Base-by-base conservation (phyloP, 495 filamentous ascomycete species). In the Aspergillus incahuasiensis region DNA sequence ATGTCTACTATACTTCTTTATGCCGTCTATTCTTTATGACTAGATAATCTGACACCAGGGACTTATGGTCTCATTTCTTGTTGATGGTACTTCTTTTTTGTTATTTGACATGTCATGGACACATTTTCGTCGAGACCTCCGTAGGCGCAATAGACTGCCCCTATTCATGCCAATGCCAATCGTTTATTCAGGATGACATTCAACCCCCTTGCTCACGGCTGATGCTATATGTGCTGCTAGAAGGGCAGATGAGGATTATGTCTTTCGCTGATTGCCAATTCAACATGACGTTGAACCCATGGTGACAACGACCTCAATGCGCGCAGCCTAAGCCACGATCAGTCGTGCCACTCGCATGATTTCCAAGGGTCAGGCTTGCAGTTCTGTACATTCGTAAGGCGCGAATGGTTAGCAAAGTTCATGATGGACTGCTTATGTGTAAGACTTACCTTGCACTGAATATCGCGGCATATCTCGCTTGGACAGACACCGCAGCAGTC, bases 401-500 rank as follows among this genome's bases (percentile, higher is more conserved):
- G 15, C 39, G 6, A 1, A 30, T n/a, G 7, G 13, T 47, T 21
- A 40, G 9, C 22, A 3, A 40, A n/a, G 6, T 49, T 18, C 35
- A 20, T 41, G 30, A 40, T 16, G 9, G 5, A 18, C 38, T 3
- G 15, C 15, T 8, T 8, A 4, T 28, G 25, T 8, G n/a, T 3
- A 12, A 41, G 11, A 16, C 44, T 48, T 63, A 71, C 69, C 48
- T 56, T 68, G 55, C 70, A 74, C 38, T 64, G 63, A 16, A 70
- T 56, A 54, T 70, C 65, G 8, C 54, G 56, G 40, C 71, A 73
- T 28, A 63, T 54, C 30, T 60, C 40, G 28, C 50, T 57, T 0
- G 66, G 63, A 52, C 71, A 74, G 6, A 55, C 41, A 8, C 71
- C 68, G 43, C 64, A 68, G 46, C 68, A 74, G 16, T 51, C 34